These are phyloP conservation scores for Fragosphaeria purpurea DNA, from an alignment of 2,329 filamentous ascomycete species.

Conservation along the genomic window DNA sequence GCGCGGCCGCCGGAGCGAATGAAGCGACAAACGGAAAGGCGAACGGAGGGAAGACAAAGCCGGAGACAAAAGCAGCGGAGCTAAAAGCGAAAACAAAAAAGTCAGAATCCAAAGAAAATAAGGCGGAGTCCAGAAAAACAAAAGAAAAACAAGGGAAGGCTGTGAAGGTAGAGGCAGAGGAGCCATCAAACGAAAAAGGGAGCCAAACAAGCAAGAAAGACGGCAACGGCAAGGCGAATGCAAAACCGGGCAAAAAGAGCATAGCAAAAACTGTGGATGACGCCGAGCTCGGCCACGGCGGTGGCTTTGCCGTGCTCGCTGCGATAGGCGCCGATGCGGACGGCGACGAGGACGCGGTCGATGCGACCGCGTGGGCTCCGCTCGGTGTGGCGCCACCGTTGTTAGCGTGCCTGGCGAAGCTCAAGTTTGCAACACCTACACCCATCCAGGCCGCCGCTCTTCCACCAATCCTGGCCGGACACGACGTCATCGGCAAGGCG, in stretches of 20 bases:
- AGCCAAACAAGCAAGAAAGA: conserved; percentile 13
- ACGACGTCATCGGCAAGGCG: conserved; percentile 91
- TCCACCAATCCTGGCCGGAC: conserved; percentile 69
- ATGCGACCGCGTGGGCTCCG: conserved; percentile 69
- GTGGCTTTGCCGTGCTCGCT: conserved; percentile 47
- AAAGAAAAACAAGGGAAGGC: neutral
- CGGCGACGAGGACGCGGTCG: conserved; percentile 45
- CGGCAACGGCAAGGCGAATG: conserved; percentile 18
- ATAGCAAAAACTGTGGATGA: conserved; percentile 20
- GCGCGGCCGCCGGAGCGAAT: neutral
- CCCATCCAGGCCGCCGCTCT: conserved; percentile 72
- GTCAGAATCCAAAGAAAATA: neutral
- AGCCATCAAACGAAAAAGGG: conserved; percentile 7
- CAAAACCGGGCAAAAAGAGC: conserved; percentile 15
- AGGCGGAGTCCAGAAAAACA: conserved; percentile 1
- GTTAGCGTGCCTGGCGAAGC: conserved; percentile 62
- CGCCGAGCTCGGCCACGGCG: conserved; percentile 29
- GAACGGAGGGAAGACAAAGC: conserved; percentile 10
- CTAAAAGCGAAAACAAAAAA: conserved; percentile 3
- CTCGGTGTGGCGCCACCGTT: conserved; percentile 64
- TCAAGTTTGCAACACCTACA: conserved; percentile 75
- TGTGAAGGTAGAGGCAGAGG: neutral
- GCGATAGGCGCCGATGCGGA: conserved; percentile 32
- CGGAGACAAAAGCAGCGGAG: conserved; percentile 5
- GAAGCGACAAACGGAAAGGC: conserved; percentile 9